Percentiles rank a stretch among this genome's conserved stretches.
Evolutionary conservation across 257 asterid species (phyloP).

Genomic region (Jaltomata sinuosa): DNA sequence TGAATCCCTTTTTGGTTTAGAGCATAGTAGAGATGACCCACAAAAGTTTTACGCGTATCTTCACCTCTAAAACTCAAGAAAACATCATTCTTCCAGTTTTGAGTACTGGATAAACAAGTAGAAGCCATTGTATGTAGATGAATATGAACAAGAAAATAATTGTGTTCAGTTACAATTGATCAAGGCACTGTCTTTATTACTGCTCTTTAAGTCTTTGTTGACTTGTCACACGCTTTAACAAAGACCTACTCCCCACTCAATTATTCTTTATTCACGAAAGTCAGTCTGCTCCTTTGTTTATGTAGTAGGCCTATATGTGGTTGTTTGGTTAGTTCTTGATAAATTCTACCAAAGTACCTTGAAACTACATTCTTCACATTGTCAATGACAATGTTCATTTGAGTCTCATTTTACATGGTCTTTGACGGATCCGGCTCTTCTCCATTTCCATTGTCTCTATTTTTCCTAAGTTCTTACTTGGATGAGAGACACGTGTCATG

Average conservation of each 20-base stretch:
- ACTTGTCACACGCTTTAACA: background rate
- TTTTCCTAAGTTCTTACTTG: too few relatives aligned
- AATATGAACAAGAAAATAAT: background rate
- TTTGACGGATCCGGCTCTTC: too few relatives aligned
- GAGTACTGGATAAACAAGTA: background rate
- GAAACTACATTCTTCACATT: background rate
- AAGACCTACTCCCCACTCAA: background rate
- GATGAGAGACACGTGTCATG: too few relatives aligned
- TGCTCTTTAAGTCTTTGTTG: background rate
- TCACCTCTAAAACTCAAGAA: slow-evolving; percentile 8
- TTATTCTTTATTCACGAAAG: background rate
- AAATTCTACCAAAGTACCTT: background rate
- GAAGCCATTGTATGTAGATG: background rate
- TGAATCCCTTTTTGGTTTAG: slow-evolving; percentile 1
- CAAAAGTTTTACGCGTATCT: slow-evolving; percentile 2
- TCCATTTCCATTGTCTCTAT: too few relatives aligned
- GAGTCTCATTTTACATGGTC: background rate
- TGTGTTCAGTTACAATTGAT: background rate
- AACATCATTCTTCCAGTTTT: slow-evolving; percentile 3
- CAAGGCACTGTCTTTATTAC: background rate
- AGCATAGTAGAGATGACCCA: background rate
- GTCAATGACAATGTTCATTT: background rate
- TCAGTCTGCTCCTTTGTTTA: background rate
- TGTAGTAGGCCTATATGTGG: background rate
- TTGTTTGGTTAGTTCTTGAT: background rate